These are phyloP conservation scores for Corynascus novoguineensis DNA, from an alignment of 495 filamentous ascomycete genomes.

Conservation along the genomic window DNA sequence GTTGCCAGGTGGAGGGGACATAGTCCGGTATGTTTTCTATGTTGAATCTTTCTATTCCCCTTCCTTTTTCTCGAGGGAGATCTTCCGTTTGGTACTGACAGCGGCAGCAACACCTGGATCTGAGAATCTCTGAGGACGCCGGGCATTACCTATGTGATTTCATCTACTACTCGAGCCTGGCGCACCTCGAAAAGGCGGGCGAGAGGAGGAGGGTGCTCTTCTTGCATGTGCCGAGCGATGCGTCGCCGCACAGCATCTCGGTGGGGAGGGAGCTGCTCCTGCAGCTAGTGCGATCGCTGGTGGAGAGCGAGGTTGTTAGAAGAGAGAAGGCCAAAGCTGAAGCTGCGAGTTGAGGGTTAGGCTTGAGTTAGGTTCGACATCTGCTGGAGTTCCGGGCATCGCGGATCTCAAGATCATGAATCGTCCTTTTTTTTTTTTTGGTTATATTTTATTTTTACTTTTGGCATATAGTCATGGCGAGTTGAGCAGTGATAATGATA, in stretches of 20 bases:
- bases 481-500: not conserved
- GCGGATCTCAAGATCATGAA: not conserved
- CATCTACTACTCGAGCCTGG: conserved; percentile 73
- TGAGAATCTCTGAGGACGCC: conserved; percentile 66
- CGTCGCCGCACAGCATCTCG: conserved; percentile 49
- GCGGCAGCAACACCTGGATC: conserved; percentile 42
- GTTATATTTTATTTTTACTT: not conserved
- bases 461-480: not conserved
- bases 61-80: not conserved
- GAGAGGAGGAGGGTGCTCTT: conserved; percentile 60
- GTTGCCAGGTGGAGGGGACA: conserved; percentile 49
- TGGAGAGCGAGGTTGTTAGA: conserved; percentile 35
- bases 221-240: conserved; percentile 67
- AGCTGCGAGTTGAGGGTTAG: not conserved
- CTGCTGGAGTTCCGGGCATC: too few relatives aligned
- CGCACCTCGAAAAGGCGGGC: conserved; percentile 46
- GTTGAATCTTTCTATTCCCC: not conserved
- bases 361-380: not conserved
- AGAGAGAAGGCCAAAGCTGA: not conserved
- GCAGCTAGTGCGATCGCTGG: conserved; percentile 64
- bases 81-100: not conserved
- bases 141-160: conserved; percentile 84
- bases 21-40: conserved; percentile 26
- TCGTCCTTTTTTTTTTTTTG: not conserved
- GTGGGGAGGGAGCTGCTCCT: conserved; percentile 59